Conservation (phyloP, 2,329 filamentous ascomycete genomes). For the Botrytis elliptica region DNA sequence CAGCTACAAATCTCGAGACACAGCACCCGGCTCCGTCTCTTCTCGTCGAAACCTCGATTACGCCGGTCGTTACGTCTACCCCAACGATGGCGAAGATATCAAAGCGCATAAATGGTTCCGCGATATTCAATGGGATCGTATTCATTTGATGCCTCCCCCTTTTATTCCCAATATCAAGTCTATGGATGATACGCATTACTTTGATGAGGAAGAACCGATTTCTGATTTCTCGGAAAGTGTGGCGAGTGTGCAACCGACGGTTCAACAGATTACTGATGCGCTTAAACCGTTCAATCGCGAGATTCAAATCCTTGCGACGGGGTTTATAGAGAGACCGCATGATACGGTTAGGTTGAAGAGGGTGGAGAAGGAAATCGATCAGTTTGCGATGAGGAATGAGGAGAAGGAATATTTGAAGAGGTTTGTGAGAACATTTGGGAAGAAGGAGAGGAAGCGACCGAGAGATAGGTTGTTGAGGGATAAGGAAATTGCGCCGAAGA, state of each 20-base stretch:
- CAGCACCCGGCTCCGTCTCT: constrained; percentile 18
- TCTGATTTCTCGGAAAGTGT: constrained; percentile 57
- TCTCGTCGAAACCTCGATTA: constrained; percentile 39
- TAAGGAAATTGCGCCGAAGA: constrained; percentile 59
- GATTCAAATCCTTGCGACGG: constrained; percentile 37
- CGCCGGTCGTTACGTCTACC: constrained; percentile 67
- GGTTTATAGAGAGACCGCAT: constrained; percentile 37
- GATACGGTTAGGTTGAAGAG: constrained; percentile 36
- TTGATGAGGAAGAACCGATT: constrained; percentile 77
- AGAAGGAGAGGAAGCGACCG: constrained; percentile 71
- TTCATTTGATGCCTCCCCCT: constrained; percentile 71
- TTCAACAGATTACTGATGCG: constrained; percentile 35
- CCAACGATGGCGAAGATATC: constrained; percentile 84
- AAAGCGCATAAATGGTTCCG: constrained; percentile 85
- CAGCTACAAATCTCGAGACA: constrained; percentile 69
- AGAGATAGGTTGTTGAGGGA: constrained; percentile 86
- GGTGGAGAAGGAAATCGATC: constrained; percentile 40
- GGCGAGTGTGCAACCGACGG: constrained; percentile 23
- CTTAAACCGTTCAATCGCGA: constrained; percentile 39
- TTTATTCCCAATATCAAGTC: constrained; percentile 72
- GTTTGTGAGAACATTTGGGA: constrained; percentile 39
- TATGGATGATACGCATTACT: constrained; percentile 80
- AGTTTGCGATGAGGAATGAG: constrained; percentile 35
- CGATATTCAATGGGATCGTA: constrained; percentile 71
- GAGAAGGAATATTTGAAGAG: constrained; percentile 40